A percentile compares a stretch with the other conserved stretches of the same genome.
Conservation (phyloP, 768 basidiomycete species). For the Infundibulicybe gibba region DNA sequence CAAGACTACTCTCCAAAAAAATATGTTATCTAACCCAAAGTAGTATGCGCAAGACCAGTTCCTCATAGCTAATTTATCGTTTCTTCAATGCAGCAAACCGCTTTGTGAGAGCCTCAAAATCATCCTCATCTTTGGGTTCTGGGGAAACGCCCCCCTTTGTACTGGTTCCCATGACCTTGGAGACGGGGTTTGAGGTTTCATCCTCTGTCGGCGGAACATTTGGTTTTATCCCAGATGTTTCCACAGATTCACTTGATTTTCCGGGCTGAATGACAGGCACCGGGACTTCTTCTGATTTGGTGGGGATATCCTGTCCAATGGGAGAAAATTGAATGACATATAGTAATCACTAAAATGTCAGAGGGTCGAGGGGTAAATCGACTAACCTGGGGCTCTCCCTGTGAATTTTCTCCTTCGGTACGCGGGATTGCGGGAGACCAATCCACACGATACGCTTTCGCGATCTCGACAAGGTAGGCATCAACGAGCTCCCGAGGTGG, state of each 20-base stretch:
- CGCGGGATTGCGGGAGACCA: slow-evolving; percentile 50
- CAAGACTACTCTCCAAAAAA: too few species aligned
- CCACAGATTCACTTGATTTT: slow-evolving; percentile 20
- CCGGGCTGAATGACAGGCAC: slow-evolving; percentile 12
- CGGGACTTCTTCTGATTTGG: slow-evolving; percentile 9
- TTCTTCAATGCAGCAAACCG: slow-evolving; percentile 90
- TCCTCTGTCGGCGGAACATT: slow-evolving; percentile 47
- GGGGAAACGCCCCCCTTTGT: slow-evolving; percentile 18
- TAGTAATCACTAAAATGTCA: not conserved
- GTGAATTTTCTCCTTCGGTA: slow-evolving; percentile 6
- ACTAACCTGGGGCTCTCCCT: too few species aligned
- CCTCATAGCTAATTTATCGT: slow-evolving; percentile 33
- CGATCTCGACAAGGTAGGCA: slow-evolving; percentile 86
- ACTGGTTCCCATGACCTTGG: slow-evolving; percentile 11
- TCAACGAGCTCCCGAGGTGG: slow-evolving; percentile 78
- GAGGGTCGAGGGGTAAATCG: too few species aligned
- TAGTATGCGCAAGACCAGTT: too few species aligned
- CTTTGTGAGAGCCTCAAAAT: slow-evolving; percentile 70
- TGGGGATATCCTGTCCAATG: slow-evolving; percentile 12
- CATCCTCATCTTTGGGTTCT: slow-evolving; percentile 48
- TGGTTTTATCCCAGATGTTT: slow-evolving; percentile 24
- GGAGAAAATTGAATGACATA: slow-evolving; percentile 4
- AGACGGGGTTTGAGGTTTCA: slow-evolving; percentile 23
- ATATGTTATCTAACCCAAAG: too few species aligned
- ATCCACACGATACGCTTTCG: slow-evolving; percentile 76